Percentiles rank a stretch among this genome's conserved stretches.
phyloP scores from a whole-genome alignment of 2,329 filamentous ascomycete species.

The Botrytis medusae region DNA sequence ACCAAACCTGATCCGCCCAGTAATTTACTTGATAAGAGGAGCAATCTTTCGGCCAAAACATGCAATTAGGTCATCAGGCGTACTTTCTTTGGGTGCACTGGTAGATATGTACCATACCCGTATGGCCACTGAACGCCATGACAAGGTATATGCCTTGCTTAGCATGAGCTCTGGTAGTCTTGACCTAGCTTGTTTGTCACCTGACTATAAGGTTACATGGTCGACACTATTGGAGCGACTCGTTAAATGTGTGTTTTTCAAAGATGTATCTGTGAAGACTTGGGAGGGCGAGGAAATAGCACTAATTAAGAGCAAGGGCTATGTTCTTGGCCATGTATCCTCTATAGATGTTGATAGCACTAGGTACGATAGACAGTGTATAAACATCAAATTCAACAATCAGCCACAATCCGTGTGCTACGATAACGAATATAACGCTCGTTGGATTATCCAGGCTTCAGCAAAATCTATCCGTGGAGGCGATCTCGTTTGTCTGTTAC shows the following conservation, averaged over 20 bases:
- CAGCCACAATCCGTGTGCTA: background rate
- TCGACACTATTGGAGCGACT: background rate
- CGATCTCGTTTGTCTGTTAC: background rate
- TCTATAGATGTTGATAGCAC: background rate
- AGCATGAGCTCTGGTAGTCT: background rate
- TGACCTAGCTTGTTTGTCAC: background rate
- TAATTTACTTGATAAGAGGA: background rate
- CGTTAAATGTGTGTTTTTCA: background rate
- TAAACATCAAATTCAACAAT: background rate
- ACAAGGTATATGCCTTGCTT: constrained; percentile 12
- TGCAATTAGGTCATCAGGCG: background rate
- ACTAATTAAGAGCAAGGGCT: background rate
- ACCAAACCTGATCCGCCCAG: background rate
- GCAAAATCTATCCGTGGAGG: background rate
- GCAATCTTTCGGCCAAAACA: background rate
- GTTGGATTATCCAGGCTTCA: background rate
- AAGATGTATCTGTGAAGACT: background rate
- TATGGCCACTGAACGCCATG: background rate
- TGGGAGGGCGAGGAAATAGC: background rate
- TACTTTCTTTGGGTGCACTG: background rate
- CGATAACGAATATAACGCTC: background rate
- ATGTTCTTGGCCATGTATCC: background rate
- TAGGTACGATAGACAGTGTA: background rate
- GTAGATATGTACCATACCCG: background rate
- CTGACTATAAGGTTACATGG: background rate